Base-by-base conservation (phyloP, 169 alveolate species). In the Plasmodium cynomolgi region DNA sequence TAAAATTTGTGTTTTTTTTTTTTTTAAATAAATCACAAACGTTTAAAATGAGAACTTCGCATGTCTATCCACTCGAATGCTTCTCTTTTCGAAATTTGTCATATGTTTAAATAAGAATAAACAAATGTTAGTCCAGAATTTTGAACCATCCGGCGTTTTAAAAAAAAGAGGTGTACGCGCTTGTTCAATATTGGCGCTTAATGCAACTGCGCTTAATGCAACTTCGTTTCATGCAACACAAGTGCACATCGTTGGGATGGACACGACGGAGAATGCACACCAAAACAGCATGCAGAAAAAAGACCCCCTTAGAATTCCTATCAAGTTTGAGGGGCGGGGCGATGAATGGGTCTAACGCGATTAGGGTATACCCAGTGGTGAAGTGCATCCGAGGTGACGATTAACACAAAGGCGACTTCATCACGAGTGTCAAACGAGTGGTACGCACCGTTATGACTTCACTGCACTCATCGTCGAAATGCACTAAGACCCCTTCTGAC, bases 11-110 rank as follows among this genome's bases (percentile, higher is more conserved):
- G 77, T 68, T 23, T 68, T 62, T 62, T 20, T 62, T 62, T 68
- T 26, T 68, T 68, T 68, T 68, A 68, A 68, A 68, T 68, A 68
- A 68, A 68, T 68, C 39, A 29, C 77, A 68, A 68, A 68, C 77
- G 37, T 68, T 68, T 68, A 26, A 68, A 68, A 29, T 23, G 31
- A 20, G 77, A 33, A 68, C n/a, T 68, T 26, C 77, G 37, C 13
- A 26, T 68, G 77, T 68, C n/a, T 23, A 68, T 20, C 77, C 41
- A 68, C 5, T 68, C 37, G 31, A 23, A 68, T 68, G 31, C 37
- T 9, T 29, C 77, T 23, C 37, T 26, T 68, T 68, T 68, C 62
- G 6, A 50, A 50, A 50, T 50, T 13, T 8, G 15, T 68, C 77
- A 9, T 23, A 26, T 68, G 15, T 68, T 68, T 20, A 68, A 68